phyloP scores from a whole-genome alignment of 2,329 filamentous ascomycete species.

The Chrysosporium queenslandicum region DNA sequence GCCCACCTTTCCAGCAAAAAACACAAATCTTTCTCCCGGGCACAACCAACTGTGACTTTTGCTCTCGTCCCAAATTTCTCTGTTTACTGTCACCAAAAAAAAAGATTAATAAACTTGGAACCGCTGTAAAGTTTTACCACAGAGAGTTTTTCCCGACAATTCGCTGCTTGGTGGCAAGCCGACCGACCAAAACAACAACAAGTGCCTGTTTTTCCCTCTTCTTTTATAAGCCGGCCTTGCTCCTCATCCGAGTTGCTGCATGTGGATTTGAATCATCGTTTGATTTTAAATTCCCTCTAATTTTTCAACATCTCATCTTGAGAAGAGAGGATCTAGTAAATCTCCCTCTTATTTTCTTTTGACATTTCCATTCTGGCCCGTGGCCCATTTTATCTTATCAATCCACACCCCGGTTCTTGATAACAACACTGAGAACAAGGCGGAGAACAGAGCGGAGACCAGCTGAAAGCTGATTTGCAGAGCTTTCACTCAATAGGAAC shows the following conservation, averaged over 20 bases:
- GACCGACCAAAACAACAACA: background rate
- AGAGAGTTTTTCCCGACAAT: background rate
- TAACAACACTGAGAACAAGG: background rate
- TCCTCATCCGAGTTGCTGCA: background rate
- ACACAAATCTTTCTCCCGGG: too few relatives aligned
- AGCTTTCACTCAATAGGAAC: background rate
- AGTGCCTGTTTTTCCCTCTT: background rate
- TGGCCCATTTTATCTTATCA: background rate
- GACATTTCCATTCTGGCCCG: too few relatives aligned
- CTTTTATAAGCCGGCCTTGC: background rate
- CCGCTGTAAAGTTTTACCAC: background rate
- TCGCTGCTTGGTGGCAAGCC: background rate
- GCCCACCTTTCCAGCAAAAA: too few relatives aligned
- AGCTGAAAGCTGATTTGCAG: background rate
- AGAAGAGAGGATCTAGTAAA: too few relatives aligned
- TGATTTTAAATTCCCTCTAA: too few relatives aligned
- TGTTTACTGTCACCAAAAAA: background rate
- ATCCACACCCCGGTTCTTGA: background rate
- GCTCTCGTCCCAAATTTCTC: background rate
- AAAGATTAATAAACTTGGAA: background rate
- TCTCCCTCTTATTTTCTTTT: too few relatives aligned
- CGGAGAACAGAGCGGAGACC: too few relatives aligned
- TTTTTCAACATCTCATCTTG: too few relatives aligned
- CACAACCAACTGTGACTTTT: too few relatives aligned
- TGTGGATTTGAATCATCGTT: too few relatives aligned